Evolutionary conservation across 768 basidiomycete species (phyloP).

Genomic region (Amanita inopinata): DNA sequence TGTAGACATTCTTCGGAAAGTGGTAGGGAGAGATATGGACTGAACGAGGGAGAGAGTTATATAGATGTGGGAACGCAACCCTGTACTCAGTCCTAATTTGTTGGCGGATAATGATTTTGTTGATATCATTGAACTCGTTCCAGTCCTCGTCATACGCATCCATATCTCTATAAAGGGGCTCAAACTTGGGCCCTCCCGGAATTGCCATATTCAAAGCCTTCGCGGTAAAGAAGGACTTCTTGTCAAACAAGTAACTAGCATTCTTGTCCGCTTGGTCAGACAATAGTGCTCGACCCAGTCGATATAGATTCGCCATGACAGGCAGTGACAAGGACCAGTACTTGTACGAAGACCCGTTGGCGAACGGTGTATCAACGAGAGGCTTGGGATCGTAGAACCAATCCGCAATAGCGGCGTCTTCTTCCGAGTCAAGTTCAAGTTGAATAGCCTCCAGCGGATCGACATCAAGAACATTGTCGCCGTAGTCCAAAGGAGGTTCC

Average conservation of each 20-base stretch:
- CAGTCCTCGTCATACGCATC: slow-evolving; percentile 97
- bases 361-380: slow-evolving; percentile 69
- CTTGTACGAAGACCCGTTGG: slow-evolving; percentile 90
- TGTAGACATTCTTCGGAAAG: slow-evolving; percentile 93
- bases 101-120: slow-evolving; percentile 98
- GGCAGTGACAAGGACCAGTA: slow-evolving; percentile 92
- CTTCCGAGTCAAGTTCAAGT: slow-evolving; percentile 85
- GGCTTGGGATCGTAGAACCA: slow-evolving; percentile 99
- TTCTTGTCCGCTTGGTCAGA: slow-evolving; percentile 91
- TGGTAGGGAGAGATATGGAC: slow-evolving; percentile 92
- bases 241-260: slow-evolving; percentile 91
- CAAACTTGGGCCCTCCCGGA: slow-evolving; percentile 97
- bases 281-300: slow-evolving; percentile 86
- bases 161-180: slow-evolving; percentile 95
- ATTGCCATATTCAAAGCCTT: slow-evolving; percentile 97
- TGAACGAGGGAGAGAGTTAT: slow-evolving; percentile 94
- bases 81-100: slow-evolving; percentile 99
- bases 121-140: slow-evolving; percentile 99
- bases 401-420: slow-evolving; percentile 85
- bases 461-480: slow-evolving; percentile 96
- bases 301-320: slow-evolving; percentile 93
- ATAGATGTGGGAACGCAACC: slow-evolving; percentile 97
- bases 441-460: slow-evolving; percentile 98
- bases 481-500: slow-evolving; percentile 97
- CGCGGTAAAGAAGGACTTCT: slow-evolving; percentile 95